Base-by-base conservation (phyloP, 495 filamentous ascomycete genomes). In the Daldinia concentrica region DNA sequence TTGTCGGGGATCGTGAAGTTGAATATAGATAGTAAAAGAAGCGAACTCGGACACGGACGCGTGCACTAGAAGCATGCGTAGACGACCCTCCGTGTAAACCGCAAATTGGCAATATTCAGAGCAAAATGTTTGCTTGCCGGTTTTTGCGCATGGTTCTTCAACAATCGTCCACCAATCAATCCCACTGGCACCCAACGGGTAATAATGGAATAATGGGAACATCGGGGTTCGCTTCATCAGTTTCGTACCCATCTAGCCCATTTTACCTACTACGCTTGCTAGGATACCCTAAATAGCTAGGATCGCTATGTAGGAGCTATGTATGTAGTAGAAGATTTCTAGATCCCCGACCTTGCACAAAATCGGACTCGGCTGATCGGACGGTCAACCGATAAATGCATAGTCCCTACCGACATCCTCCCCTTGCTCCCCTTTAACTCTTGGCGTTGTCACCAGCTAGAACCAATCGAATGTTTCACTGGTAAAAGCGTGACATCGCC, bases 391-490 rank as follows among this genome's bases (percentile, higher is more conserved):
- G 34, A 34, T 41, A 34, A 26, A 12, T 29, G 11, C 15, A 37
- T 17, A 41, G 4, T 12, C 9, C 26, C 4, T 67, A 12, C 55
- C 36, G 60, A 36, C 29, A 30, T 34, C 22, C 32, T 50, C 14
- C 19, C 27, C 45, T 54, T 34, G n/a, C 32, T 50, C 14, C 19
- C 27, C 45, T 54, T 36, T 15, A 19, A 51, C 45, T 27, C 54
- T 45, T 37, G 45, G n/a, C 41, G 14, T 45, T 48, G 29, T 48
- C 43, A 51, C 24, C 30, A 62, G 19, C 56, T 30, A 43, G 19
- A 54, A 22, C 69, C 69, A 72, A 72, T 67, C 64, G 69, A 66
- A 72, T 64, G 64, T 64, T 72, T n/a, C 22, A 52, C 37, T 50
- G 27, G 12, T 14, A 51, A 58, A 55, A 72, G 30, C 51, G 69